Evolutionary conservation across 75 land plant species (phyloP).

Genomic region (Selaginella tamariscina): DNA sequence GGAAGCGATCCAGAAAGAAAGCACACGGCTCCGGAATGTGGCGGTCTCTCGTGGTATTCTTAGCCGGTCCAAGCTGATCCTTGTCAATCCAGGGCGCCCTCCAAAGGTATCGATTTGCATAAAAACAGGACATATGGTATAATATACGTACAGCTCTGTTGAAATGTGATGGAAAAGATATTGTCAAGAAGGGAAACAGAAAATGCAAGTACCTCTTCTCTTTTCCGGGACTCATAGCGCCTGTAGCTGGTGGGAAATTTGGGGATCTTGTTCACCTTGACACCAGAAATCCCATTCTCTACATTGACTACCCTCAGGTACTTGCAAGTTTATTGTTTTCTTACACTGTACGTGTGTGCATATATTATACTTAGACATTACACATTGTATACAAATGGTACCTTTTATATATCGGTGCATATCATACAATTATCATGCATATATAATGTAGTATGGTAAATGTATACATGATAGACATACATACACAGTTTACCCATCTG

Average conservation of each 20-base stretch:
- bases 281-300: conserved; percentile 70
- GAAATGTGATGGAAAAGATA: conserved; percentile 67
- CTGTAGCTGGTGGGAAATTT: conserved; percentile 69
- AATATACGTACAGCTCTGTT: conserved; percentile 21
- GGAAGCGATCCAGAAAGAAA: conserved; percentile 9
- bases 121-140: too few relatives aligned
- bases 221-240: conserved; percentile 80
- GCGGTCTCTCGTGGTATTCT: conserved; percentile 16
- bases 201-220: conserved; percentile 77
- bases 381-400: too few relatives aligned
- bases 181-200: conserved; percentile 68
- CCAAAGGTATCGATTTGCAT: conserved; percentile 2
- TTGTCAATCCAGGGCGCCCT: conserved; percentile 12
- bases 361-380: too few relatives aligned
- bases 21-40: conserved; percentile 18
- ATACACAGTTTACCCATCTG: too few relatives aligned
- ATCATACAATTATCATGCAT: too few relatives aligned
- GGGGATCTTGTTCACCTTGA: conserved; percentile 73
- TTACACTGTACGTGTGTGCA: too few relatives aligned
- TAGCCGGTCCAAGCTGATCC: conserved; percentile 2
- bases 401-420: too few relatives aligned
- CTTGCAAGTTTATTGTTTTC: too few relatives aligned
- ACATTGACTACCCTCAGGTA: conserved; percentile 87
- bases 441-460: too few relatives aligned
- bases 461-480: too few relatives aligned